Evolutionary conservation across 2,329 filamentous ascomycete genomes (phyloP), one percentile per base, ranked within the genome.

Genomic region (Ascochyta lentis): DNA sequence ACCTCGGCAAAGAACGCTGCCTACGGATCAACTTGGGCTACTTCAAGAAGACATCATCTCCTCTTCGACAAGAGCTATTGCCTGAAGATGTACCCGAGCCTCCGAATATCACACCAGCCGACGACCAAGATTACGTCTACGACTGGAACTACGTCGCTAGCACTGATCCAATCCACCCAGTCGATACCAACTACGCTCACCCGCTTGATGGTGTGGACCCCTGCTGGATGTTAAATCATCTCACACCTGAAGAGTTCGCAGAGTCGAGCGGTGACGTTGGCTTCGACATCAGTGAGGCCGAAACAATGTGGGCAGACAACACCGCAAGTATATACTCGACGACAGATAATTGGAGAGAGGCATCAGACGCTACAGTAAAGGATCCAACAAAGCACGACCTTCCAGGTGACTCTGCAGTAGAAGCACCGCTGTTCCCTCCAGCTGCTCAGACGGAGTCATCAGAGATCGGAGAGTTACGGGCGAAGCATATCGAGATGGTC

Each of bases 151-250:
- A 62, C 35, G 34, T 59, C 6, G 63, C 50, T 2, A 67, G 62
- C 29, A 66, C 60, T 1, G 68, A 70, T 47, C 64, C 68, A 4
- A 8, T 71, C 0, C 67, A 70, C 34, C 68, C 65, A 3, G 54
- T 68, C 13, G 56, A 23, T 16, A 64, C 54, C 0, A 55, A 61
- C 10, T 64, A 68, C 39, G 31, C 46, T 6, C 54, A 58, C 12
- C 59, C 62, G 0, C 12, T 54, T n/a, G 56, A 63, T 7, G 50
- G 56, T 12, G 42, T 52, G 1, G 60, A 65, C 13, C 54, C 49
- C 6, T 54, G 38, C 5, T 65, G 65, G 61, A 37, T 59, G 5
- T 12, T 53, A 2, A n/a, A 63, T 0, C 29, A 56, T n/a, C 38
- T 63, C 1, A 41, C 54, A 0, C 23, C 24, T 1, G 62, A 60